phyloP scores from a whole-genome alignment of 1,284 basidiomycete genomes.

The Neonothopanus nambi region DNA sequence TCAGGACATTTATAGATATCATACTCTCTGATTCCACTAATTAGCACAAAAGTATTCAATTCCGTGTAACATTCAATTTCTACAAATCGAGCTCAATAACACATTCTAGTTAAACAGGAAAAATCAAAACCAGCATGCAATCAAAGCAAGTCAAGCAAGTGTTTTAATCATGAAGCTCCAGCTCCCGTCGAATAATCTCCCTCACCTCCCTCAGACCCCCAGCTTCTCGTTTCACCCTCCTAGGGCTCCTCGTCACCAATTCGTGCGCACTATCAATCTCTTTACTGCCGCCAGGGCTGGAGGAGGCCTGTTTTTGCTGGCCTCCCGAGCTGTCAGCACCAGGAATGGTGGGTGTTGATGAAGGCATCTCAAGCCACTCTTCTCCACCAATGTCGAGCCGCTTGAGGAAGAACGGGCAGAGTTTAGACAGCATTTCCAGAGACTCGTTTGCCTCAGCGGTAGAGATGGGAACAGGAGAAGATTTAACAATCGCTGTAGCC shows the following conservation, averaged over 20 bases:
- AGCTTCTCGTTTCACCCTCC: constrained; percentile 62
- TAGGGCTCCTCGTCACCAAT: constrained; percentile 66
- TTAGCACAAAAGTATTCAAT: constrained; percentile 7
- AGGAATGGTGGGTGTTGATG: constrained; percentile 34
- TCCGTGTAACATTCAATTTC: neutral
- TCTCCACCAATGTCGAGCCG: constrained; percentile 61
- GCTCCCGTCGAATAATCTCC: constrained; percentile 74
- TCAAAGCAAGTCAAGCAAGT: constrained; percentile 2
- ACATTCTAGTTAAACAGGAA: constrained; percentile 6
- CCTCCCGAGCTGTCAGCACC: constrained; percentile 25
- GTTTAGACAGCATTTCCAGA: constrained; percentile 56
- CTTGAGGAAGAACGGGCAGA: constrained; percentile 79
- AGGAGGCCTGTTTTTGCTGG: constrained; percentile 25
- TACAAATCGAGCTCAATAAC: constrained; percentile 12
- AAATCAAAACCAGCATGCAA: constrained; percentile 6
- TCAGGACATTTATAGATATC: constrained; percentile 5
- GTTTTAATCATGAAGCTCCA: constrained; percentile 64
- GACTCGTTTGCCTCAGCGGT: constrained; percentile 74
- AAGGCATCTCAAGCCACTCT: constrained; percentile 83
- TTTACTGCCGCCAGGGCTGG: constrained; percentile 36
- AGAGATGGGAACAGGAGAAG: constrained; percentile 76
- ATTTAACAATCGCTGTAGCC: constrained; percentile 66
- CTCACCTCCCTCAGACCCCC: constrained; percentile 75
- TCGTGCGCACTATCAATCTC: constrained; percentile 57
- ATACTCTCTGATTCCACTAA: neutral